Conservation (phyloP, 2,329 filamentous ascomycete genomes). For the Epichloe hybrida region DNA sequence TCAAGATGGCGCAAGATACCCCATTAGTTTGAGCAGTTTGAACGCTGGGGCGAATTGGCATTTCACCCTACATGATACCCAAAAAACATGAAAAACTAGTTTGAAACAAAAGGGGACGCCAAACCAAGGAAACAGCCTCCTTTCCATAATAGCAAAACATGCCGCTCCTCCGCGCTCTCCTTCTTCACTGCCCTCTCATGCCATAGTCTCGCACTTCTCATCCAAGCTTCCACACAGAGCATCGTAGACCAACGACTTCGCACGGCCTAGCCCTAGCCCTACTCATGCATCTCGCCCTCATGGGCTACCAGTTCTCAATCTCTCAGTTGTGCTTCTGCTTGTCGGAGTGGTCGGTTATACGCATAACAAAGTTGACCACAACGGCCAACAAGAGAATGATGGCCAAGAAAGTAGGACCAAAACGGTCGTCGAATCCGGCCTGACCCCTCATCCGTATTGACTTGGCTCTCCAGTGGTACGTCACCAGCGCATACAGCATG, state of each 20-base stretch:
- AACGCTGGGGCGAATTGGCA: background rate
- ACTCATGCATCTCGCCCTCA: background rate
- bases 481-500: slow-evolving; percentile 89
- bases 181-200: background rate
- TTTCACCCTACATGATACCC: background rate
- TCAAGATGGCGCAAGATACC: background rate
- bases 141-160: background rate
- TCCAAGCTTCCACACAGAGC: background rate
- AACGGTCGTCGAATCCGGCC: slow-evolving; percentile 90
- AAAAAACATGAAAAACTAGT: background rate
- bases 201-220: background rate
- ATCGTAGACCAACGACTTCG: background rate
- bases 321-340: slow-evolving; percentile 19
- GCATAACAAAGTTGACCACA: slow-evolving; percentile 88
- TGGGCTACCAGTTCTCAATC: background rate
- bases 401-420: slow-evolving; percentile 82
- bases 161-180: background rate
- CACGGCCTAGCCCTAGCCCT: no score
- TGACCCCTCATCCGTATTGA: slow-evolving; percentile 85
- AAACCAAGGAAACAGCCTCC: background rate
- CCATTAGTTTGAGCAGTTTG: background rate
- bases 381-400: slow-evolving; percentile 77
- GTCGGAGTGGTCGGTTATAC: slow-evolving; percentile 38
- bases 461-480: slow-evolving; percentile 94
- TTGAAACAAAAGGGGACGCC: background rate